Conservation (phyloP, 352 stramenopile species). For the Thalassiosira hispida region DNA sequence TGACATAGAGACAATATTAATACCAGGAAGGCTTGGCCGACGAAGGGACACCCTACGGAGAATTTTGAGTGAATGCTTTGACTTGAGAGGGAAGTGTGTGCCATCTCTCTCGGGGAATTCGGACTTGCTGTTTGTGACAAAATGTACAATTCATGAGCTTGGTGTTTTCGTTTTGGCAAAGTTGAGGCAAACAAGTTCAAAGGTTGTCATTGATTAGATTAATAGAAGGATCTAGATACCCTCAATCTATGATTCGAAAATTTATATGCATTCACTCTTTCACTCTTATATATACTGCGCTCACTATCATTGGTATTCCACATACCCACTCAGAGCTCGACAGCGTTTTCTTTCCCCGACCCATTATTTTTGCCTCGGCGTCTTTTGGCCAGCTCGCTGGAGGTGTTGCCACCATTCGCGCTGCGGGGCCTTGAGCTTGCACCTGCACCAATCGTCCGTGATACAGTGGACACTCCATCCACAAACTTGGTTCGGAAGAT, state of each 20-base stretch:
- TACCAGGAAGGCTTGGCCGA: slow-evolving; percentile 53
- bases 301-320: slow-evolving; percentile 1
- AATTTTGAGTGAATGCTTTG: slow-evolving; percentile 62
- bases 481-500: slow-evolving; percentile 99
- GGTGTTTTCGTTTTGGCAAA: slow-evolving; percentile 60
- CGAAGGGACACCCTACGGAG: slow-evolving; percentile 33
- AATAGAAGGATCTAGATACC: too few relatives aligned
- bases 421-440: slow-evolving; percentile 50
- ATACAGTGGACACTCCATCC: slow-evolving; percentile 99
- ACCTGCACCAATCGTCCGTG: slow-evolving; percentile 88
- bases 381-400: slow-evolving; percentile 25
- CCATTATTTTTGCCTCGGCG: slow-evolving; percentile 28
- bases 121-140: slow-evolving; percentile 60
- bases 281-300: slow-evolving; percentile 1
- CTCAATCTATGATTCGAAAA: slow-evolving; percentile 1
- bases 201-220: too few relatives aligned
- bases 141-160: slow-evolving; percentile 61
- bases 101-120: slow-evolving; percentile 11
- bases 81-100: slow-evolving; percentile 55
- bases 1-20: slow-evolving; percentile 57
- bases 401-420: slow-evolving; percentile 37
- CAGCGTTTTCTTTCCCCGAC: slow-evolving; percentile 52
- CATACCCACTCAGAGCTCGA: slow-evolving; percentile 14
- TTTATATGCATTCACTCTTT: slow-evolving; percentile 6
- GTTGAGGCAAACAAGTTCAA: slow-evolving; percentile 32